Evolutionary conservation across 1,139 yeast genomes (phyloP), one percentile per base, ranked within the genome.

Genomic region (Yamadazyma membranifaciens): DNA sequence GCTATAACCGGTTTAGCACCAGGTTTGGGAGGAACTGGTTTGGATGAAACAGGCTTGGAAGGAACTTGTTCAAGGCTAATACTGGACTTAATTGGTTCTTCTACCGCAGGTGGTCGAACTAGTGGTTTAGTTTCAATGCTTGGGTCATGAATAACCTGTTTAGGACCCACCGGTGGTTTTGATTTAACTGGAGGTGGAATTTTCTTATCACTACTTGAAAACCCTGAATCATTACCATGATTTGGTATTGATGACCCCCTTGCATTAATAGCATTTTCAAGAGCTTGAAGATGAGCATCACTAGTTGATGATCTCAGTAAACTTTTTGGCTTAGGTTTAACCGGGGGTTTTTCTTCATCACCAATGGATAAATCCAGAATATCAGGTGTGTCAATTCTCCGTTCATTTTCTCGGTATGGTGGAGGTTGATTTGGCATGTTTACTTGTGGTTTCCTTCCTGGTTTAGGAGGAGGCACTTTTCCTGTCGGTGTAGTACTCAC

Each of bases 381-480:
- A 28, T 33, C 35, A 20, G 37, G 35, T 9, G 30, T 26, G 6
- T 16, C 34, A 2, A 31, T 13, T 22, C 28, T 39, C 2, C 9
- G 12, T 15, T 35, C 45, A 20, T 33, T 13, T 17, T 48, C 55
- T 16, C 55, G 35, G 36, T 63, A 60, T 6, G 64, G 56, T n/a
- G 67, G 66, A 11, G 65, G 65, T 10, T 51, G 43, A 31, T 28
- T 34, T 2, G 52, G 54, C 41, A 49, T 51, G 20, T 33, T 27
- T 1, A 50, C n/a, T n/a, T 45, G 40, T 10, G 52, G 56, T 41
- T 65, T 65, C 48, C 64, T 71, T 2, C 52, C 44, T 1, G 75
- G 75, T 35, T 68, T 69, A 16, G 73, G 73, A 3, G 73, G 73
- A 9, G 73, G 69, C 2, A 54, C 63, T 66, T 44, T 37, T 15